Evolutionary conservation across 371 early-diverging fungal species (phyloP), one percentile per base, ranked within the genome.

Genomic region (Actinomortierella wolfii): DNA sequence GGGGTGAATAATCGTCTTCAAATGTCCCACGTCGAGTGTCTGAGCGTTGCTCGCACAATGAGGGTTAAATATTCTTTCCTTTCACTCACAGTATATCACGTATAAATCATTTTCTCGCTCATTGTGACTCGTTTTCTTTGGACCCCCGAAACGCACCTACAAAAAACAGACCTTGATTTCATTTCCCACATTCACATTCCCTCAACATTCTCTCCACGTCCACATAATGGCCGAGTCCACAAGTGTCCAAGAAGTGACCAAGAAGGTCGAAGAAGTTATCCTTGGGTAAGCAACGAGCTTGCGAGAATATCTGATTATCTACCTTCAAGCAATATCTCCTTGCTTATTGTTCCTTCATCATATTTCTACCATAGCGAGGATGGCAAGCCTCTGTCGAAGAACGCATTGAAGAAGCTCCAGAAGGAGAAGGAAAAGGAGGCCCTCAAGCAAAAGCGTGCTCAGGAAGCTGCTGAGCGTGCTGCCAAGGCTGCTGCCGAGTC

Each of bases 311-410:
- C 15, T 21, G 2, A 39, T 21, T 17, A 39, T 14, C 13, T 20
- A 20, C 23, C 15, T 54, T n/a, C 9, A 23, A 49, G 21, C 8
- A 26, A 0, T 15, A 26, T 28, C n/a, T 42, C 43, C n/a, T 20
- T 29, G 26, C 34, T 5, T 43, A 4, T 18, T 18, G 47, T 34
- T 28, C 14, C n/a, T n/a, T n/a, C n/a, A n/a, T n/a, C n/a, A n/a
- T n/a, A n/a, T n/a, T n/a, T n/a, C 4, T 6, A 34, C 4, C 4
- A 2, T 60, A 86, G 91, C 61, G 94, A 91, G 56, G 91, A 91
- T 29, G 96, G 96, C 52, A 87, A 96, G 76, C 94, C 96, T 23
- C 81, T 96, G 29, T 93, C 96, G 51, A 92, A 97, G 83, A 92
- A 88, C 68, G 94, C 93, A 15, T 82, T 91, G 59, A 97, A 97